Evolutionary conservation across 192 early-diverging fungal genomes (phyloP), one percentile per base, ranked within the genome.

Genomic region (Mortierella hygrophila): DNA sequence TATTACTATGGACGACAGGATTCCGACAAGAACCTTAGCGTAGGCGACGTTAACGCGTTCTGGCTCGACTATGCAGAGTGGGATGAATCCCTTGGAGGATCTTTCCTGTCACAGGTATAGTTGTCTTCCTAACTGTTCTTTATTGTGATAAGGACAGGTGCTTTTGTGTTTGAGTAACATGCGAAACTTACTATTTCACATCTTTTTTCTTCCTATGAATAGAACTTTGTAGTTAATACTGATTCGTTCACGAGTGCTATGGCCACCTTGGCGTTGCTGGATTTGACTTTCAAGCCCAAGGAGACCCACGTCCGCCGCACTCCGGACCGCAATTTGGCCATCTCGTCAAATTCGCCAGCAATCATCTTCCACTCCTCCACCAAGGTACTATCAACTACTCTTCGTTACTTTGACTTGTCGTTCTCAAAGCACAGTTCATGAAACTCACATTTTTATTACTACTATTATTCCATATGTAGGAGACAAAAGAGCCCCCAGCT

Each of bases 31-130:
- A 52, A 52, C 1, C 52, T 3, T 0, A 42, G 29, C 10, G 29
- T 6, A 3, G 35, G 29, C 20, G 83, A 80, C 47, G 79, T 72
- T 9, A 88, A 88, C 55, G 82, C 72, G 21, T 92, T 90, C 55
- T 92, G 91, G 91, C 38, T 90, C 13, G 91, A 92, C 65, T 89
- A 82, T 74, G 71, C 88, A 1, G 78, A 85, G 38, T 87, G 81
- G 70, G 74, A 80, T 49, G 76, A 81, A 18, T 41, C 82, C 26
- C 26, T 46, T 18, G 75, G 79, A 63, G 74, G 57, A 37, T 68
- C 79, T 0, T 91, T 91, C 69, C 75, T 91, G 78, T 88, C 90
- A 38, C 70, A 83, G 79, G 90, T 90, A 88, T 76, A n/a, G 42
- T 1, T 10, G 13, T 11, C 7, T 41, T n/a, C 10, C 38, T 16